phyloP scores from a whole-genome alignment of 2,329 filamentous ascomycete genomes.

The Gyromitra esculenta region DNA sequence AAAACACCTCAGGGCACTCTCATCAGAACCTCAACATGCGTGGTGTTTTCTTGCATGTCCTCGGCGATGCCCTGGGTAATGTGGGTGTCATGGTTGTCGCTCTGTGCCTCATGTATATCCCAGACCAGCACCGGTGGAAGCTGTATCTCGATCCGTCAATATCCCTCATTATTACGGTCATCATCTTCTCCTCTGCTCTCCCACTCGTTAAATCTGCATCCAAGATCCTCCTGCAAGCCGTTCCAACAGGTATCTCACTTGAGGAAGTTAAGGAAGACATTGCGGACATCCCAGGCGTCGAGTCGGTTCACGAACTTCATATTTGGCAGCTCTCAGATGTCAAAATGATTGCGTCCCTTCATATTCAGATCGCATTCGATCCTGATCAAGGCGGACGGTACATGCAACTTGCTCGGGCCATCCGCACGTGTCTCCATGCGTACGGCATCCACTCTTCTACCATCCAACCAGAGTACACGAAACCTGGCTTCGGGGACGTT shows the following conservation, averaged over 20 bases:
- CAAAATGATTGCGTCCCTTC: conserved; percentile 90
- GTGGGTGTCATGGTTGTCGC: conserved; percentile 85
- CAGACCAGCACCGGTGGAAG: conserved; percentile 73
- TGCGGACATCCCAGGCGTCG: conserved; percentile 80
- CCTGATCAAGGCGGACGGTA: conserved; percentile 75
- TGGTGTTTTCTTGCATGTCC: conserved; percentile 77
- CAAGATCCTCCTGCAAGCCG: conserved; percentile 92
- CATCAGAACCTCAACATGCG: conserved; percentile 97
- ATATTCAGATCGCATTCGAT: conserved; percentile 85
- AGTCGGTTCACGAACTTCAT: conserved; percentile 93
- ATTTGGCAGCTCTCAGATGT: conserved; percentile 98
- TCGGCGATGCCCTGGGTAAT: conserved; percentile 86
- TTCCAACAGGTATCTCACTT: conserved; percentile 85
- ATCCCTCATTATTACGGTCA: conserved; percentile 90
- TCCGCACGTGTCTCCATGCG: conserved; percentile 87
- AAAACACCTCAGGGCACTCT: conserved; percentile 71
- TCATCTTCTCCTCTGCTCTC: conserved; percentile 77
- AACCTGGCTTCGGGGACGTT: conserved; percentile 62
- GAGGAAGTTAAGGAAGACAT: conserved; percentile 95
- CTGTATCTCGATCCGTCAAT: conserved; percentile 91
- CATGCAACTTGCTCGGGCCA: conserved; percentile 86
- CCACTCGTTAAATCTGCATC: conserved; percentile 81
- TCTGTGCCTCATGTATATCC: conserved; percentile 88
- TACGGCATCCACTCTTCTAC: conserved; percentile 98
- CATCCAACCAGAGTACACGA: conserved; percentile 85